Conservation (phyloP, 164 flowering plant genomes). For the Dillenia turbinata region DNA sequence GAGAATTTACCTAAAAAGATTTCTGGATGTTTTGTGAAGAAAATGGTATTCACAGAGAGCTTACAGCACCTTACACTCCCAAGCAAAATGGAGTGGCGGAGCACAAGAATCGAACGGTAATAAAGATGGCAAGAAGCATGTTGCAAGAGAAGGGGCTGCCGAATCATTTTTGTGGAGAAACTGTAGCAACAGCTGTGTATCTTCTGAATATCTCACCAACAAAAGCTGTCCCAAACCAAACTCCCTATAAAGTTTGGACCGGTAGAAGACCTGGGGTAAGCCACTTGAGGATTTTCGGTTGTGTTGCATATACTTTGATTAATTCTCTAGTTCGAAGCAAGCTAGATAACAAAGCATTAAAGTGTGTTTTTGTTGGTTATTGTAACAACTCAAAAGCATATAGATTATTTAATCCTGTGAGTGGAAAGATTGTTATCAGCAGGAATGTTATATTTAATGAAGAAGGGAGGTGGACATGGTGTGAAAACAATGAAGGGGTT, state of each 20-base stretch:
- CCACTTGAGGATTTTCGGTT: conserved; percentile 3
- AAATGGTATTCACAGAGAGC: conserved; percentile 6
- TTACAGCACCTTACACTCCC: conserved; percentile 2
- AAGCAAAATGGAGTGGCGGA: conserved; percentile 6
- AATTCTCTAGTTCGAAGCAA: not conserved
- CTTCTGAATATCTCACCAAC: not conserved
- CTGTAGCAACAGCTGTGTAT: not conserved
- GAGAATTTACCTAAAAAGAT: not conserved
- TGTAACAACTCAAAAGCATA: conserved; percentile 5
- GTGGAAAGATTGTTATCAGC: not conserved
- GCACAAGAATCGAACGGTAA: conserved; percentile 2
- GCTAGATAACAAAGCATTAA: conserved; percentile 4
- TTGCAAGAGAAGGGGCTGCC: not conserved
- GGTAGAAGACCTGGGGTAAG: not conserved
- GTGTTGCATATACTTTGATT: not conserved
- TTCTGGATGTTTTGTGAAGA: not conserved
- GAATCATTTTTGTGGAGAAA: conserved; percentile 1
- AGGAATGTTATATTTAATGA: too few species aligned
- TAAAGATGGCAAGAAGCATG: conserved; percentile 6
- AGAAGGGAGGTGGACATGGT: not conserved
- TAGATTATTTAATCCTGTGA: not conserved
- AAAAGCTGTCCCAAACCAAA: not conserved
- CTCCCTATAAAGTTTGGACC: conserved; percentile 5
- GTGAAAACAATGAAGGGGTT: not conserved
- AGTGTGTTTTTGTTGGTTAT: not conserved